Conservation (phyloP, 75 land plant species). For the Sequoia sempervirens region DNA sequence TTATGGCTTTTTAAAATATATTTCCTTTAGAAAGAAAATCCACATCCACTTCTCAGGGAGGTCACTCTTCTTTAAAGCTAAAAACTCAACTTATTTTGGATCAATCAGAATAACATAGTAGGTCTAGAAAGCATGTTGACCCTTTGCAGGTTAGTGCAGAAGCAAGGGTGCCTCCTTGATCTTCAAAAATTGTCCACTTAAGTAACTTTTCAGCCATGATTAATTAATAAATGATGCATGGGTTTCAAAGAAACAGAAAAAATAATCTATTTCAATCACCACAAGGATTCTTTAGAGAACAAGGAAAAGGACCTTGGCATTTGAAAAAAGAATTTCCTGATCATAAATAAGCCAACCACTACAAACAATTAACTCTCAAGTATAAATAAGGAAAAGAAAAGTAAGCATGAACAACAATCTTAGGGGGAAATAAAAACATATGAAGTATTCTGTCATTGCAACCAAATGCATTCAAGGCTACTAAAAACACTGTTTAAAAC, state of each 20-base stretch:
- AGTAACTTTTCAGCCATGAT: neutral
- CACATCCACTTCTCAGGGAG: neutral
- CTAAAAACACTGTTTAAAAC: neutral
- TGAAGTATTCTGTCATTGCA: neutral
- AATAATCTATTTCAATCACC: neutral
- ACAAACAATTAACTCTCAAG: neutral
- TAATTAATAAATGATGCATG: neutral
- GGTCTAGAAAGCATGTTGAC: neutral
- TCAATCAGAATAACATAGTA: neutral
- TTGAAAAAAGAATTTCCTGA: neutral
- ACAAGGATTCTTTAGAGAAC: neutral
- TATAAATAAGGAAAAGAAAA: neutral
- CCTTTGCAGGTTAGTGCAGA: neutral
- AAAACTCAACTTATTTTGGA: neutral
- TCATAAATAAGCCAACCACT: neutral
- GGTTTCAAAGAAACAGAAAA: neutral
- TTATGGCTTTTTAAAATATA: neutral
- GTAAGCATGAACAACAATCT: neutral
- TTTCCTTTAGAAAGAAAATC: neutral
- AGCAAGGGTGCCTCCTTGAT: neutral
- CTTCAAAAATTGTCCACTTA: neutral
- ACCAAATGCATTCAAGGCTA: neutral
- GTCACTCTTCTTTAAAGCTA: neutral
- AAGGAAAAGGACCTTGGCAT: neutral
- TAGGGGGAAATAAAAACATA: neutral